phyloP scores from a whole-genome alignment of 2,329 filamentous ascomycete genomes.

The Ophiostoma piceae region DNA sequence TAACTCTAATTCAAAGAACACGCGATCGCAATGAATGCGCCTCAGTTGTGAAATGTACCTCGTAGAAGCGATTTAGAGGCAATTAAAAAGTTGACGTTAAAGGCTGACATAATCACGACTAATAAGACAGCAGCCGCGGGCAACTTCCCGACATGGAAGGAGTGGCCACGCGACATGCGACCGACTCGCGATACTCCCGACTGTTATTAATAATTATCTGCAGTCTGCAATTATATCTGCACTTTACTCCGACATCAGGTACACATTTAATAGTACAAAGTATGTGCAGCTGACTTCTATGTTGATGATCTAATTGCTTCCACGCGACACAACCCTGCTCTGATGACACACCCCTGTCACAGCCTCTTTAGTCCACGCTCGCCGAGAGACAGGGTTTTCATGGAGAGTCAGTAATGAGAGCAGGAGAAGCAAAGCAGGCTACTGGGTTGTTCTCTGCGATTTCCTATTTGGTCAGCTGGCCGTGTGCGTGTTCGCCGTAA shows the following conservation, averaged over 20 bases:
- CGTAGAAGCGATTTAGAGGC: background rate
- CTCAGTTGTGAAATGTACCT: background rate
- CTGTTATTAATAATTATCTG: background rate
- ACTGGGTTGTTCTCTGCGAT: background rate
- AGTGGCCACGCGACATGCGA: background rate
- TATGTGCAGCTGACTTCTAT: background rate
- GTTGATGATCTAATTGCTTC: background rate
- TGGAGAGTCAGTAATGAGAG: background rate
- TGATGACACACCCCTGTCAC: background rate
- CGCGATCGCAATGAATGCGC: background rate
- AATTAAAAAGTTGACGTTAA: background rate
- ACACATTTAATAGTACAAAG: background rate
- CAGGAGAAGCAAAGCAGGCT: background rate
- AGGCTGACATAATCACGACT: background rate
- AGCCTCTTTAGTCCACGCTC: background rate
- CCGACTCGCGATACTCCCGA: background rate
- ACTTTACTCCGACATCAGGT: background rate
- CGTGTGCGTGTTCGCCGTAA: constrained; percentile 4
- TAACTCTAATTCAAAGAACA: background rate
- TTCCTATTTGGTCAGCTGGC: background rate
- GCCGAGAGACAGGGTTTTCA: background rate
- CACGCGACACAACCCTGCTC: constrained; percentile 3
- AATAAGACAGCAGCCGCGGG: no score
- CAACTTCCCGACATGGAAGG: background rate
- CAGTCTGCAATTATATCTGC: background rate